These are phyloP conservation scores for Chondrus crispus DNA, from an alignment of 23 red algal species.

Conservation along the genomic window DNA sequence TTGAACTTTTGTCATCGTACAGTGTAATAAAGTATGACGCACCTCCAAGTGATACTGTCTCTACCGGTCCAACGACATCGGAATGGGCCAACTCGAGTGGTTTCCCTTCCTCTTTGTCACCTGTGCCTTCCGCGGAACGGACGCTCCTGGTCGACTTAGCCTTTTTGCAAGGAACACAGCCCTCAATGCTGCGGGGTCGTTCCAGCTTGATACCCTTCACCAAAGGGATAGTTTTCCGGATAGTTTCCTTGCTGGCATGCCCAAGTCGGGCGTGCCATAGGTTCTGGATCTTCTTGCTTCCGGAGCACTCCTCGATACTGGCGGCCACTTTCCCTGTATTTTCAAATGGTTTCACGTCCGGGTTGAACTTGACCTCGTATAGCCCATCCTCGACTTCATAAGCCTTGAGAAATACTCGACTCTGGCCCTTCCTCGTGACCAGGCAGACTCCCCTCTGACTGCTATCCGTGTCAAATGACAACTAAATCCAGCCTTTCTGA, in stretches of 20 bases:
- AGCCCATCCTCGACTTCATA: neutral
- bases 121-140: neutral
- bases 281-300: neutral
- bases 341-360: too few relatives aligned
- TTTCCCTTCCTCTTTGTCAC: neutral
- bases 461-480: neutral
- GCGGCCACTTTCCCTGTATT: too few relatives aligned
- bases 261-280: constrained; percentile 1
- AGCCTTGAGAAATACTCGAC: neutral
- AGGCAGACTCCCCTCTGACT: neutral
- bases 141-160: neutral
- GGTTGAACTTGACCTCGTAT: neutral
- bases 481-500: neutral
- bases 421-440: neutral
- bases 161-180: neutral
- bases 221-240: neutral
- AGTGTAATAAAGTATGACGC: neutral
- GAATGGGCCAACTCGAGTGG: neutral
- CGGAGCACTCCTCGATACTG: neutral
- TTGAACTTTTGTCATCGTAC: neutral
- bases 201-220: neutral
- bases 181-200: neutral
- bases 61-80: neutral
- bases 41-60: neutral
- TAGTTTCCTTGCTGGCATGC: neutral